Conservation (phyloP, 2,329 filamentous ascomycete genomes). For the Rasamsonia emersonii region DNA sequence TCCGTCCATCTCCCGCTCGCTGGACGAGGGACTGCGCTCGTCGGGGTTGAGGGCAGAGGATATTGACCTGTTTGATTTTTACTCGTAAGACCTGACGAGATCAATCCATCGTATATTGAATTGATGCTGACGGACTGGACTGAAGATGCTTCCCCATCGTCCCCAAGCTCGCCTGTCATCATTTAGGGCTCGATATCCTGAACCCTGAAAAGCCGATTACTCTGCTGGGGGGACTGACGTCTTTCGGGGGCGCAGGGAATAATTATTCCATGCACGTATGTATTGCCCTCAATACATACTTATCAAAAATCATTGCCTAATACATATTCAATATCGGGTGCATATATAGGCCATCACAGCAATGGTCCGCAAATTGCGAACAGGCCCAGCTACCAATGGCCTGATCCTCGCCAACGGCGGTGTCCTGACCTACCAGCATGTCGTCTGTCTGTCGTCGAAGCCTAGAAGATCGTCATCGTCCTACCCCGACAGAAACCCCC, state of each 20-base stretch:
- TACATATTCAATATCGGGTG: background rate
- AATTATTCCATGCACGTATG: constrained; percentile 61
- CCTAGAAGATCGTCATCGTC: constrained; percentile 27
- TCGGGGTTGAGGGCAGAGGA: constrained; percentile 42
- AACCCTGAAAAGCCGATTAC: constrained; percentile 46
- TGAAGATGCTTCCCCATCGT: constrained; percentile 61
- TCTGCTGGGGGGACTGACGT: constrained; percentile 57
- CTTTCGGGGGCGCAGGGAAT: constrained; percentile 62
- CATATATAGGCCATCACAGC: constrained; percentile 41
- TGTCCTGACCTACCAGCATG: constrained; percentile 57
- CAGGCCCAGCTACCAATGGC: constrained; percentile 39
- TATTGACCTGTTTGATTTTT: constrained; percentile 56
- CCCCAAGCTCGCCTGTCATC: constrained; percentile 55
- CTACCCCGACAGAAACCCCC: constrained; percentile 42
- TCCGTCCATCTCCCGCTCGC: constrained; percentile 48
- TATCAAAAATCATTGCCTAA: constrained; percentile 14
- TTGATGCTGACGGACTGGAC: constrained; percentile 1
- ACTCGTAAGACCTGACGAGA: constrained; percentile 44
- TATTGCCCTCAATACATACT: background rate
- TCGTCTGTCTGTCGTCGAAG: constrained; percentile 46
- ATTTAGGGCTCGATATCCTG: constrained; percentile 46
- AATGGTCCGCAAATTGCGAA: constrained; percentile 47
- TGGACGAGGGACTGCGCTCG: constrained; percentile 45
- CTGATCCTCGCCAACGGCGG: constrained; percentile 59
- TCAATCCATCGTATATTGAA: too few relatives aligned